Base-by-base conservation (phyloP, 2,329 filamentous ascomycete genomes). In the Ascochyta clinopodiicola region DNA sequence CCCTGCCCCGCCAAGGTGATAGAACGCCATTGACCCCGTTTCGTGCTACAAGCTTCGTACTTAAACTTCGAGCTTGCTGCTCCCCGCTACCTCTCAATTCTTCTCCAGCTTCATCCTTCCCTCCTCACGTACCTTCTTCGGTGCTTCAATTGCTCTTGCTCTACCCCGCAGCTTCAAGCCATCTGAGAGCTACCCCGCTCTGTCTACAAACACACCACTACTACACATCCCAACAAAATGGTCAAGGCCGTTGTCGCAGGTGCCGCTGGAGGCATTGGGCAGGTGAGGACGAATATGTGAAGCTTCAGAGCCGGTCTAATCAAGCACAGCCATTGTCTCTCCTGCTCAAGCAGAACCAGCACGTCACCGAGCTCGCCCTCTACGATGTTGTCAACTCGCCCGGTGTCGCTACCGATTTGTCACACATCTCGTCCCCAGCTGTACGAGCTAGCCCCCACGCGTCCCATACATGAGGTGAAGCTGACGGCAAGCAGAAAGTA, bases 301-400 rank as follows among this genome's bases (percentile, higher is more conserved):
- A 56, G 49, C 44, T 55, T n/a, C 35, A 36, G 29, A 40, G 6
- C 29, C 8, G 8, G 45, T 57, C 66, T 71, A 45, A 72, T 39
- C 24, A 32, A 10, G 10, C 51, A 44, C 75, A 98, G 93, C 95
- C 95, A 68, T 86, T 99, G 73, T 99, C 95, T 65, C 91, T 99
- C 67, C 90, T 99, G 71, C 86, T 98, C 77, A 99, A 99, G 87
- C 87, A 90, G 67, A 91, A 84, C 75, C 90, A 92, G 64, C 87
- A 92, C 74, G 84, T 99, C 72, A 89, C 94, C 73, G 91, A 98
- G 83, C 91, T 99, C 71, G 85, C 92, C 59, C 90, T 99, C 71
- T 99, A 97, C 84, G 95, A 99, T 96, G 93, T 99, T 67, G 94
- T 98, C 80, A 97, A 98, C 86, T 96, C 92, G 45, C 93, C 92